Percentiles rank a stretch among this genome's conserved stretches.
phyloP scores from a whole-genome alignment of 2,329 filamentous ascomycete species.

The Cyclaneusma minus region DNA sequence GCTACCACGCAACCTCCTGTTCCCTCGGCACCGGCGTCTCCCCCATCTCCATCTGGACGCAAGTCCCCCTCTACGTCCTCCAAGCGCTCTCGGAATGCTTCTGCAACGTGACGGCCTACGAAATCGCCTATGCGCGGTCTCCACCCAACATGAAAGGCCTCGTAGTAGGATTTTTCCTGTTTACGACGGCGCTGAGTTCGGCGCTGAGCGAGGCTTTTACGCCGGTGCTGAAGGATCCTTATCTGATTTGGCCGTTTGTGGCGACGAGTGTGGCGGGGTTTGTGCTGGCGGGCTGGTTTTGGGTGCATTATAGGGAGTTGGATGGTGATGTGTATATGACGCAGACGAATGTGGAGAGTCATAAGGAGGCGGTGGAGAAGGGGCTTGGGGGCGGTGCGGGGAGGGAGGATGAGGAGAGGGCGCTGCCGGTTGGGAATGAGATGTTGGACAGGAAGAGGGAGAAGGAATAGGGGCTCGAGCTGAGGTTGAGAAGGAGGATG shows the following conservation, averaged over 20 bases:
- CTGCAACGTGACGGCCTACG: slow-evolving; percentile 44
- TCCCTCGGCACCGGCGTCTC: slow-evolving; percentile 27
- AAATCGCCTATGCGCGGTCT: slow-evolving; percentile 66
- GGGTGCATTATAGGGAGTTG: no score
- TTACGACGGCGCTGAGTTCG: slow-evolving; percentile 53
- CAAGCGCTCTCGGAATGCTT: slow-evolving; percentile 42
- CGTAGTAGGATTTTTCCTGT: slow-evolving; percentile 51
- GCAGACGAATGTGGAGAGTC: no score
- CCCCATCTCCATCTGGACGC: slow-evolving; percentile 45
- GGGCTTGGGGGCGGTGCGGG: no score
- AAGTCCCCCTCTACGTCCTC: slow-evolving; percentile 29
- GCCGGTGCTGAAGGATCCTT: slow-evolving; percentile 43
- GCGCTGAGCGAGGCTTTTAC: slow-evolving; percentile 53
- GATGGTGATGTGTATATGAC: no score
- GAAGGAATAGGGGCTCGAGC: no score
- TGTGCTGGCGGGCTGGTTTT: no score
- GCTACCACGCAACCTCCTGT: slow-evolving; percentile 27
- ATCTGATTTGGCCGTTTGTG: slow-evolving; percentile 61
- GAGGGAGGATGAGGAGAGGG: no score
- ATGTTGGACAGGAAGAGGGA: no score
- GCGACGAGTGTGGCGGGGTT: no score
- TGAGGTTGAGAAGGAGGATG: no score
- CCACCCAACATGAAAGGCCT: slow-evolving; percentile 67
- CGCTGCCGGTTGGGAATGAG: no score
- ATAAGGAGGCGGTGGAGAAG: no score